Evolutionary conservation across 164 flowering plant species (phyloP).

Genomic region (Kalanchoe fedtschenkoi): DNA sequence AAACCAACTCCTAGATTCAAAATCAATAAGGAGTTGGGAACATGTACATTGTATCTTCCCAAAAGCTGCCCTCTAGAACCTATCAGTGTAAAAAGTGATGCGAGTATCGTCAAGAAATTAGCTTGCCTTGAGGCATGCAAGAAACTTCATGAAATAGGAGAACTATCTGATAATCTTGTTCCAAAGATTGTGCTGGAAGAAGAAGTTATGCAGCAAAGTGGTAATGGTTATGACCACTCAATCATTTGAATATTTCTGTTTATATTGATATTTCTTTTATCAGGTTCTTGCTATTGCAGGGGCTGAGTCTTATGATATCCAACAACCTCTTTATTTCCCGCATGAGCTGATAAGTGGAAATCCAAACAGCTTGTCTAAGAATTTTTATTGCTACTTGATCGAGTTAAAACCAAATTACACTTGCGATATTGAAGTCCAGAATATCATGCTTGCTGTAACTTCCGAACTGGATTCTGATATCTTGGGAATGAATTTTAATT

Average conservation of each 20-base stretch:
- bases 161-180: conserved; percentile 66
- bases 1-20: conserved; percentile 55
- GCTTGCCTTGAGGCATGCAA: conserved; percentile 83
- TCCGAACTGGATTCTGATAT: conserved; percentile 33
- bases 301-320: conserved; percentile 22
- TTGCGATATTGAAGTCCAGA: conserved; percentile 26
- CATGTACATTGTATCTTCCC: conserved; percentile 58
- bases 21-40: conserved; percentile 26
- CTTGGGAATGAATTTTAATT: conserved; percentile 19
- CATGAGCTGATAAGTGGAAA: conserved; percentile 34
- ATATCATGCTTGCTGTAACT: conserved; percentile 40
- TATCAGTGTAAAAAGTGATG: conserved; percentile 32
- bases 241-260: neutral
- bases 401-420: conserved; percentile 28
- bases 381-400: conserved; percentile 48
- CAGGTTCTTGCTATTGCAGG: conserved; percentile 22
- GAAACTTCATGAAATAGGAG: conserved; percentile 62
- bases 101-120: conserved; percentile 34
- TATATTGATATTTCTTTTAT: neutral
- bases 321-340: conserved; percentile 44
- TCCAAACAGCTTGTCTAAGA: conserved; percentile 6
- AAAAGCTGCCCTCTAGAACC: conserved; percentile 56
- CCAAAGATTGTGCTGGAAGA: conserved; percentile 51
- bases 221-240: conserved; percentile 18
- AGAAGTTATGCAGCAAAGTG: conserved; percentile 21